Percentiles rank a stretch among this genome's conserved stretches.
Evolutionary conservation across 2,329 filamentous ascomycete species (phyloP).

Genomic region (Colletotrichum gigasporum): DNA sequence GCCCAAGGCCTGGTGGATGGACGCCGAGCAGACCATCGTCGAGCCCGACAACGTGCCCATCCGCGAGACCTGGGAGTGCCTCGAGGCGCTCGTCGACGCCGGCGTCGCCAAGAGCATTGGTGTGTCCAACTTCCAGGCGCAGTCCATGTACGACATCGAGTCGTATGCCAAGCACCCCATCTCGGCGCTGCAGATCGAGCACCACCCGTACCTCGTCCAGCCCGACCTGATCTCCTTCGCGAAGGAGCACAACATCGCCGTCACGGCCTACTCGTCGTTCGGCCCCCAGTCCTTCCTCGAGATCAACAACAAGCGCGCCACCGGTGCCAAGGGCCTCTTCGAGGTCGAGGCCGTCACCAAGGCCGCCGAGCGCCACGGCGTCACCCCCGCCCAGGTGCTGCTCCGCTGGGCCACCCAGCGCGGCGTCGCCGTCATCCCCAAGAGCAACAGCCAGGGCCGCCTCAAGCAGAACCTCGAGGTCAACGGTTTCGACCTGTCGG

Average conservation of each 20-base stretch:
- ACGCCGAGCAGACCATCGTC: constrained; percentile 54
- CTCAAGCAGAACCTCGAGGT: constrained; percentile 67
- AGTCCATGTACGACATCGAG: constrained; percentile 68
- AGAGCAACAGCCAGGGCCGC: constrained; percentile 62
- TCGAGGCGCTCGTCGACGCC: constrained; percentile 62
- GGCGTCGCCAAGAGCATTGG: constrained; percentile 67
- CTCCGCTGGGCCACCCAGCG: constrained; percentile 75
- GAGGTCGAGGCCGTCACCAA: constrained; percentile 52
- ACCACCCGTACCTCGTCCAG: constrained; percentile 75
- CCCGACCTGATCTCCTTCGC: constrained; percentile 64
- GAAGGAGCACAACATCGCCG: constrained; percentile 63
- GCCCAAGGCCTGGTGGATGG: constrained; percentile 42
- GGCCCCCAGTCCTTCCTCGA: constrained; percentile 60
- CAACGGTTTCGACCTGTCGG: constrained; percentile 61
- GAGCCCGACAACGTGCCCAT: constrained; percentile 42
- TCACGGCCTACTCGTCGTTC: constrained; percentile 75
- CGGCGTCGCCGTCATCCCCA: constrained; percentile 71
- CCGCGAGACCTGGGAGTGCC: constrained; percentile 69
- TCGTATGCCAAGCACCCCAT: constrained; percentile 64
- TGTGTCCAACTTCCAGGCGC: constrained; percentile 68
- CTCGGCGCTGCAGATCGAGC: constrained; percentile 72
- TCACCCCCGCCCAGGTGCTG: constrained; percentile 72
- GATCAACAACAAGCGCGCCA: constrained; percentile 40
- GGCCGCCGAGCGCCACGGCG: constrained; percentile 62
- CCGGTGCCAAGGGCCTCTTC: constrained; percentile 40